Evolutionary conservation across 2,329 filamentous ascomycete genomes (phyloP).

Genomic region (Cladophialophora psammophila): DNA sequence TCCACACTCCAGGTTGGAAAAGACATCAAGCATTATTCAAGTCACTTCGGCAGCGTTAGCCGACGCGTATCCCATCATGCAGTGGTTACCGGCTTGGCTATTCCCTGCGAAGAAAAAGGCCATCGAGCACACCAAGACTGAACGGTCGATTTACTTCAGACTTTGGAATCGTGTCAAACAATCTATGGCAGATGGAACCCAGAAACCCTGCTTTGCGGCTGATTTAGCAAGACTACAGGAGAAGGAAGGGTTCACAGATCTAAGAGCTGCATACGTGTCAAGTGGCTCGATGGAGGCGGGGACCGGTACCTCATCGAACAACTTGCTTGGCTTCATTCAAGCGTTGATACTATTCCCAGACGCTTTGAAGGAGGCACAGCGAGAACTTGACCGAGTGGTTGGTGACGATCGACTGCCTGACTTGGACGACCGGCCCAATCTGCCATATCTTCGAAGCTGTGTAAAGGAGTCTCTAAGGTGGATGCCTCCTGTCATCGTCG

Average conservation of each 20-base stretch:
- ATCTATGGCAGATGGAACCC: background rate
- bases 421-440: constrained; percentile 47
- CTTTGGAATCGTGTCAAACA: background rate
- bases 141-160: background rate
- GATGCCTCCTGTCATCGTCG: constrained; percentile 46
- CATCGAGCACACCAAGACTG: background rate
- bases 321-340: background rate
- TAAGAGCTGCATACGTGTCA: background rate
- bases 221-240: background rate
- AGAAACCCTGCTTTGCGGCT: background rate
- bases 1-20: background rate
- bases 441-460: constrained; percentile 49
- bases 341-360: background rate
- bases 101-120: background rate
- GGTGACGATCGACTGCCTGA: constrained; percentile 46
- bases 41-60: background rate
- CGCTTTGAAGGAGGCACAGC: constrained; percentile 46
- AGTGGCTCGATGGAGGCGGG: background rate
- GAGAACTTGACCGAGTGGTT: constrained; percentile 54
- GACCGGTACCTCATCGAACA: background rate
- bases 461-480: constrained; percentile 49
- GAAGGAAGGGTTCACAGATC: background rate
- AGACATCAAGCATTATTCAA: background rate
- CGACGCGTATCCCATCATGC: background rate
- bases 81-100: background rate